Evolutionary conservation across 495 filamentous ascomycete genomes (phyloP), one percentile per base, ranked within the genome.

Genomic region (Aspergillus biplanus): DNA sequence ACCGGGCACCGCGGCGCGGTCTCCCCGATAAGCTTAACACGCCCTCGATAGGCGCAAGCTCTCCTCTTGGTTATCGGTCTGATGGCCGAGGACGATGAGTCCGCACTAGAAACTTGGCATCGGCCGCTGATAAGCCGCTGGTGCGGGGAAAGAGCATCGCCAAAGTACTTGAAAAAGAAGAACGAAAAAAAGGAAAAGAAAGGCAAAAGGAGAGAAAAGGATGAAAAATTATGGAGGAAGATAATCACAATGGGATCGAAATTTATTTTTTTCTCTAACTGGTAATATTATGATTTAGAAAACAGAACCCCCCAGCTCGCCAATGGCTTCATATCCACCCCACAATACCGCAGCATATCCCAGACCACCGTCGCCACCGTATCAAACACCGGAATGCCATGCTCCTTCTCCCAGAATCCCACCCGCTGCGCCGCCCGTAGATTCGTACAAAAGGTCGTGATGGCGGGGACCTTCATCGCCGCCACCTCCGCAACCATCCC

Each of bases 381-480:
- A 58, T 58, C 55, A 33, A 58, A 58, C 37, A 58, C 55, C 37
- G 18, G 55, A 8, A 58, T 39, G 7, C 55, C 37, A 58, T 58
- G 55, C 39, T 58, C 18, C 39, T 58, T 47, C 55, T 58, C 55
- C 55, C 55, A 58, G 21, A 31, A 33, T 1, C 3, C 55, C 3
- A 58, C 55, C 5, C 55, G 37, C 35, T 58, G 55, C n/a, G 55
- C 55, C 3, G 55, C 55, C 12, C 55, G 55, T 58, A 58, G 55
- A 58, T 58, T 58, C 1, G 55, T 58, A 33, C 55, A 58, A 13
- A 58, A 58, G 6, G 55, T 58, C 16, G 39, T 47, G 16, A 58
- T 46, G 3, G 55, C 55, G 7, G 37, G 16, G 15, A 58, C 55
- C 27, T 32, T 33, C 18, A 47, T 46, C 11, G 35, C 55, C 18